Conservation (phyloP, 108 stramenopile species). For the Parietichytrium sp. region DNA sequence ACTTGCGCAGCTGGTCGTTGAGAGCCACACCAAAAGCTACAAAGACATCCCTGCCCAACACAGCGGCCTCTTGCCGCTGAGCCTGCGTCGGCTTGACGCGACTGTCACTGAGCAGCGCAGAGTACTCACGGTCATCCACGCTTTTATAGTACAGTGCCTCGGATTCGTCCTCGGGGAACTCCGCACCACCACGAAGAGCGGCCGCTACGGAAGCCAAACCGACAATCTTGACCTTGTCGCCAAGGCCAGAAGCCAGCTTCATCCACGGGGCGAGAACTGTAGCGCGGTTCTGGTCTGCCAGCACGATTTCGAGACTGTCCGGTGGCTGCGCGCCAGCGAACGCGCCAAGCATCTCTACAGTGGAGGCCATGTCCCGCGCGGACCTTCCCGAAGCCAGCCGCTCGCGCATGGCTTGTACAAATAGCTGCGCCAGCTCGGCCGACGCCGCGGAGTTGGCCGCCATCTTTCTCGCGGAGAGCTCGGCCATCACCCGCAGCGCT, state of each 20-base stretch:
- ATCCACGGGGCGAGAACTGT: neutral
- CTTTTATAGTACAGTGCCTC: neutral
- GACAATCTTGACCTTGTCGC: neutral
- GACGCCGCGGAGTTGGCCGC: neutral
- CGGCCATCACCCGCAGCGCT: slow-evolving; percentile 27
- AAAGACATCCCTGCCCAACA: neutral
- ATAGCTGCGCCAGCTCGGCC: neutral
- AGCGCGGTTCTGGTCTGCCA: neutral
- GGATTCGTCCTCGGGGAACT: neutral
- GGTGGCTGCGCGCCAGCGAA: slow-evolving; percentile 38
- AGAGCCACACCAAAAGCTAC: neutral
- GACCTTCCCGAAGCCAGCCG: too few species aligned
- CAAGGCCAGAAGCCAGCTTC: neutral
- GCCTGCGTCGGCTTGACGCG: neutral
- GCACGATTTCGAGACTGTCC: neutral
- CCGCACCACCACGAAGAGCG: slow-evolving; percentile 20
- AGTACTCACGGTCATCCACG: neutral
- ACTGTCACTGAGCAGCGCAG: neutral
- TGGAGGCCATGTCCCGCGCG: neutral
- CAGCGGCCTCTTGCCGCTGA: neutral
- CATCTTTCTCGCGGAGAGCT: slow-evolving; percentile 23
- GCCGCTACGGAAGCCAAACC: neutral
- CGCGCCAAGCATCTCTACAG: slow-evolving; percentile 11
- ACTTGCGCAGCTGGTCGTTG: neutral
- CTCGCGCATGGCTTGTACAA: neutral